These are phyloP conservation scores for Diaporthe sp. DNA, from an alignment of 2,329 filamentous ascomycete species.

Conservation along the genomic window DNA sequence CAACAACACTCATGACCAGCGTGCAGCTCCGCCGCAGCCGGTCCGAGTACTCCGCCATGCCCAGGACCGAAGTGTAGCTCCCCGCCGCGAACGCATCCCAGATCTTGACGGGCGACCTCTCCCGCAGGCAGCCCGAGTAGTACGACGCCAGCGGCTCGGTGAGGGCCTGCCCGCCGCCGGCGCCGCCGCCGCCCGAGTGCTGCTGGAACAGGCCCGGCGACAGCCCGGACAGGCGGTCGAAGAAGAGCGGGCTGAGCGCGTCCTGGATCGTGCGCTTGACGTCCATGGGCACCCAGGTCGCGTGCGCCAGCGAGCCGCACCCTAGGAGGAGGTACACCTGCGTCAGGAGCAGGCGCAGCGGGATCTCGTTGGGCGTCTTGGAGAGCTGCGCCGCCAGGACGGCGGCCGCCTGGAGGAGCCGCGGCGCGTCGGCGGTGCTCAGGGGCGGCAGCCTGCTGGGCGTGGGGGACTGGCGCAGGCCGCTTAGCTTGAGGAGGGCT, in stretches of 20 bases:
- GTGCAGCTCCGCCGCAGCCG: conserved; percentile 65
- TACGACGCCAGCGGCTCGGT: conserved; percentile 61
- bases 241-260: conserved; percentile 67
- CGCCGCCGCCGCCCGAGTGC: conserved; percentile 44
- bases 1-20: conserved; percentile 65
- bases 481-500: conserved; percentile 50
- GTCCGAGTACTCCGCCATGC: conserved; percentile 61
- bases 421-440: conserved; percentile 45
- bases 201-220: conserved; percentile 60
- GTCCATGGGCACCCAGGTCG: conserved; percentile 65
- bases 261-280: conserved; percentile 73
- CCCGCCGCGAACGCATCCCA: conserved; percentile 64
- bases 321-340: conserved; percentile 67
- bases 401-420: conserved; percentile 63
- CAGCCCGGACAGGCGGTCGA: conserved; percentile 68
- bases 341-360: conserved; percentile 64
- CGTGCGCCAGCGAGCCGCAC: conserved; percentile 60
- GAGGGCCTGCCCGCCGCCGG: conserved; percentile 48
- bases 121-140: conserved; percentile 59
- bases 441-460: conserved; percentile 42
- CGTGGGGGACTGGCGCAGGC: conserved; percentile 42
- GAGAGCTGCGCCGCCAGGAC: conserved; percentile 65
- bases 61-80: conserved; percentile 66
- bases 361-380: conserved; percentile 60
- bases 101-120: conserved; percentile 56